These are phyloP conservation scores for Symbiodinium pilosum DNA, from an alignment of 73 alveolate genomes.

Conservation along the genomic window DNA sequence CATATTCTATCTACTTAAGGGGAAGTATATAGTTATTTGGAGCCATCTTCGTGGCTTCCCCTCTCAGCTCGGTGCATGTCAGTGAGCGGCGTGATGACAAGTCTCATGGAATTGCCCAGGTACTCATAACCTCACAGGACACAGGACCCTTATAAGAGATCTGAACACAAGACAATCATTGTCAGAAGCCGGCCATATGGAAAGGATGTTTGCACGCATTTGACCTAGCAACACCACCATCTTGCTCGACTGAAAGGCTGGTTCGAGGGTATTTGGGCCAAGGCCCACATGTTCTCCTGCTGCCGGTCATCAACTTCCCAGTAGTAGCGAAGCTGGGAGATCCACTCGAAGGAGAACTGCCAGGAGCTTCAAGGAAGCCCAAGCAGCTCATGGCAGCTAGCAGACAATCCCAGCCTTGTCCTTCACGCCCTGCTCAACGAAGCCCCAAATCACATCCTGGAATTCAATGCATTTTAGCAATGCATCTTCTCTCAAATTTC, in stretches of 20 bases:
- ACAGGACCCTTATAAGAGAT: not conserved
- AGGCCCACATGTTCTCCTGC: conserved; percentile 93
- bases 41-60: too few relatives aligned
- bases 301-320: conserved; percentile 97
- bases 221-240: conserved; percentile 96
- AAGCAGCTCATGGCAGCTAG: not conserved
- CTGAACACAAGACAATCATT: not conserved
- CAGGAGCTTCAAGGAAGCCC: not conserved
- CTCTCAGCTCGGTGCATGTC: conserved; percentile 97
- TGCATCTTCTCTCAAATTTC: not conserved
- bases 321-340: conserved; percentile 99
- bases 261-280: not conserved
- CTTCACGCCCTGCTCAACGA: conserved; percentile 71
- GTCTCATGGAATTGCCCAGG: conserved; percentile 98
- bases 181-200: conserved; percentile 93
- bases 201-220: conserved; percentile 96
- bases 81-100: conserved; percentile 99
- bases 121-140: conserved; percentile 92
- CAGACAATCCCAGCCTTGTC: conserved; percentile 27
- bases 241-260: conserved; percentile 96
- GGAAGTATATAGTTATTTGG: not conserved
- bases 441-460: conserved; percentile 85
- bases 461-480: not conserved
- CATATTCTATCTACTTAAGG: too few relatives aligned
- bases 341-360: conserved; percentile 99